phyloP scores from a whole-genome alignment of 2,329 filamentous ascomycete genomes.

The Colletotrichum kahawae region DNA sequence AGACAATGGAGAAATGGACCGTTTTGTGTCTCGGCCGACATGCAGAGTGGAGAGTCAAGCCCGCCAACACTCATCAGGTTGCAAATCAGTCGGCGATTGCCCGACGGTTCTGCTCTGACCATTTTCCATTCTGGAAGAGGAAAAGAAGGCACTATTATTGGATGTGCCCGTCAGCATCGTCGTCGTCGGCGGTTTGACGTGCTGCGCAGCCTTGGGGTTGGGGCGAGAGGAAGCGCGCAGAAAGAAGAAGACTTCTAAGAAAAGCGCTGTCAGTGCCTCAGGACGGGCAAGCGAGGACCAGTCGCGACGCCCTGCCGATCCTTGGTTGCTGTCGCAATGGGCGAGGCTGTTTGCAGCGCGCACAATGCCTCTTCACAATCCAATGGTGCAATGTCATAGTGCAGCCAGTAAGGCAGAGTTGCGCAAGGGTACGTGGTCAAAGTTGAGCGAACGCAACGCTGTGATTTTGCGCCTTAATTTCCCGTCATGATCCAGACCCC shows the following conservation, averaged over 20 bases:
- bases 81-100: neutral
- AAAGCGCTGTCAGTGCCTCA: slow-evolving; percentile 18
- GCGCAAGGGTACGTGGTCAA: slow-evolving; percentile 5
- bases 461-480: slow-evolving; percentile 24
- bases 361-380: neutral
- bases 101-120: neutral
- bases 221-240: neutral
- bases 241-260: neutral
- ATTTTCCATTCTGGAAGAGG: neutral
- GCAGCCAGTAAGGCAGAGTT: neutral
- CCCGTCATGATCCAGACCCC: slow-evolving; percentile 8
- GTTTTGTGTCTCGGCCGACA: slow-evolving; percentile 14
- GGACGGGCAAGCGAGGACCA: neutral
- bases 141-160: neutral
- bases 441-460: slow-evolving; percentile 8
- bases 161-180: neutral
- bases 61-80: neutral
- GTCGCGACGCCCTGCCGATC: slow-evolving; percentile 5
- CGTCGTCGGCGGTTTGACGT: neutral
- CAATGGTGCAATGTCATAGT: neutral
- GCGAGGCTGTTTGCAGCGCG: neutral
- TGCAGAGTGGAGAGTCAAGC: neutral
- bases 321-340: slow-evolving; percentile 14
- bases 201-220: neutral
- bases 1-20: neutral